These are phyloP conservation scores for Suhomyces kunorum DNA, from an alignment of 1,139 yeast genomes.

Conservation along the genomic window DNA sequence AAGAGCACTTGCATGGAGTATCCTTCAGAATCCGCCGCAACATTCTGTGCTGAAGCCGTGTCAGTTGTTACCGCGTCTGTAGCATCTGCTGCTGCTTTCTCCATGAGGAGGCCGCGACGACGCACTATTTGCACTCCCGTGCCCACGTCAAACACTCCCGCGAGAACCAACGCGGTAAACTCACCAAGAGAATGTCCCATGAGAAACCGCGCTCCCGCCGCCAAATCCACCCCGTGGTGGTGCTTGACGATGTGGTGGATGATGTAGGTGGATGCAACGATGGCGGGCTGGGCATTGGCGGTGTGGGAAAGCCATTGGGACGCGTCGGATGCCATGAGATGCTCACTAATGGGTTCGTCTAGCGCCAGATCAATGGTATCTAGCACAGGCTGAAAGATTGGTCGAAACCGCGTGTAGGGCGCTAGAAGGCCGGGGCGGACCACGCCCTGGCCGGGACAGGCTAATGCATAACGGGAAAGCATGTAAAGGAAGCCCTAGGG, in stretches of 20 bases:
- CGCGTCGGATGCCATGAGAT: slow-evolving; percentile 17
- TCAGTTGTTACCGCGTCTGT: too few relatives aligned
- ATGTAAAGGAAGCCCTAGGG: neutral
- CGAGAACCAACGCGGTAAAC: slow-evolving; percentile 49
- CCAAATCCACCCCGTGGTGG: slow-evolving; percentile 24
- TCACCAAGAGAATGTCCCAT: slow-evolving; percentile 67
- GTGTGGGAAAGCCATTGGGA: slow-evolving; percentile 29
- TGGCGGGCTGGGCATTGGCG: slow-evolving; percentile 63
- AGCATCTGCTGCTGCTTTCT: too few relatives aligned
- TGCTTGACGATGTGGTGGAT: slow-evolving; percentile 32
- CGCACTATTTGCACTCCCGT: slow-evolving; percentile 52
- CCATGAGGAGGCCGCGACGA: slow-evolving; percentile 55
- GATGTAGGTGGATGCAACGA: slow-evolving; percentile 49
- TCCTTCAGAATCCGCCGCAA: too few relatives aligned
- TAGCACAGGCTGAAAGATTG: slow-evolving; percentile 21
- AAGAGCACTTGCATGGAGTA: slow-evolving; percentile 38
- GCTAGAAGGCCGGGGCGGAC: slow-evolving; percentile 30
- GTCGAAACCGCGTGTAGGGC: slow-evolving; percentile 23
- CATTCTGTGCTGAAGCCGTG: too few relatives aligned
- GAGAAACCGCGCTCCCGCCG: slow-evolving; percentile 26
- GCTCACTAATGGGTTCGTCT: slow-evolving; percentile 44
- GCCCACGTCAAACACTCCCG: slow-evolving; percentile 39
- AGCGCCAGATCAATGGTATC: slow-evolving; percentile 65
- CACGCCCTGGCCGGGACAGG: slow-evolving; percentile 49
- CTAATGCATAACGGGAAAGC: slow-evolving; percentile 25